Evolutionary conservation across 2,329 filamentous ascomycete genomes (phyloP).

Genomic region (Thelonectria blattea): DNA sequence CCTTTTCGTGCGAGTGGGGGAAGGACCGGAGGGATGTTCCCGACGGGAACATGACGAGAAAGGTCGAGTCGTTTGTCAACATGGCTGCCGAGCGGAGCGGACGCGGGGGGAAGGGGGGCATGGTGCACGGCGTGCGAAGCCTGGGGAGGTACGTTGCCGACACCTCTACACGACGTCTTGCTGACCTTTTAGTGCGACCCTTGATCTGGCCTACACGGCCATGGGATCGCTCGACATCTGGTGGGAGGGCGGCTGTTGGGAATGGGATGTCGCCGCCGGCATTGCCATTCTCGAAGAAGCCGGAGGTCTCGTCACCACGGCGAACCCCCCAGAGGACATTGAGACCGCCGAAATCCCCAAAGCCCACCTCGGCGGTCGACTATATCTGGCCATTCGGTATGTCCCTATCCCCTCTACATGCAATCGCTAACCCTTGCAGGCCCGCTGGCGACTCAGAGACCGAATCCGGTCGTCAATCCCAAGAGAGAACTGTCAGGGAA

Average conservation of each 20-base stretch:
- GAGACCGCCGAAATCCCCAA: slow-evolving; percentile 64
- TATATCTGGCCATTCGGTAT: slow-evolving; percentile 74
- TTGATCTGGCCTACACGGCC: slow-evolving; percentile 77
- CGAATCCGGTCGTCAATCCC: slow-evolving; percentile 69
- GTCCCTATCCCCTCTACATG: not conserved
- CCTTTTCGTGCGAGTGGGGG: slow-evolving; percentile 80
- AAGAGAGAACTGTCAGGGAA: slow-evolving; percentile 74
- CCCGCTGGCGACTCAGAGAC: slow-evolving; percentile 66
- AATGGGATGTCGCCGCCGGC: slow-evolving; percentile 82
- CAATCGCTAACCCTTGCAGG: slow-evolving; percentile 44
- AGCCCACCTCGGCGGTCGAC: slow-evolving; percentile 67
- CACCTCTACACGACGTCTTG: not conserved
- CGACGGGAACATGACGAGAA: slow-evolving; percentile 72
- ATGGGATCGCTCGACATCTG: slow-evolving; percentile 80
- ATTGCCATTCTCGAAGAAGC: slow-evolving; percentile 76
- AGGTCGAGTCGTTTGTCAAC: slow-evolving; percentile 77
- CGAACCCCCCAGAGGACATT: slow-evolving; percentile 69
- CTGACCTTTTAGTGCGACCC: slow-evolving; percentile 61
- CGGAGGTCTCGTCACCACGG: slow-evolving; percentile 75
- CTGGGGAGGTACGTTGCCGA: slow-evolving; percentile 57
- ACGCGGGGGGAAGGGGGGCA: slow-evolving; percentile 70
- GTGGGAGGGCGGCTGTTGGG: slow-evolving; percentile 85
- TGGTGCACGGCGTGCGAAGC: slow-evolving; percentile 79
- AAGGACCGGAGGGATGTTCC: slow-evolving; percentile 73
- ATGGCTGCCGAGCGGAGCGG: slow-evolving; percentile 72